Evolutionary conservation across 1,284 basidiomycete genomes (phyloP), one percentile per base, ranked within the genome.

Genomic region (Polyporus tsugae): DNA sequence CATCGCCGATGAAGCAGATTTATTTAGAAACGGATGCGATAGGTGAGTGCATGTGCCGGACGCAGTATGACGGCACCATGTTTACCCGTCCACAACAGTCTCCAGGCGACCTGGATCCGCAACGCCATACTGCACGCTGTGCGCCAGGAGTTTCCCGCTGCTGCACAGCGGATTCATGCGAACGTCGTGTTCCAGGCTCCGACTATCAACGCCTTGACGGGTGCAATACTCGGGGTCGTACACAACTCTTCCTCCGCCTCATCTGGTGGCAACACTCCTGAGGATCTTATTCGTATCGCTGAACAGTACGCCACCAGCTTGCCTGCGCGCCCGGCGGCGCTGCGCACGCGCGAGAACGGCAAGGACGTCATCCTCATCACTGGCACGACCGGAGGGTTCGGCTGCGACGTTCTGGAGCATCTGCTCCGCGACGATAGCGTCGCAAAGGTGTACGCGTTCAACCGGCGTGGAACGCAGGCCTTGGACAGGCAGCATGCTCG

Each of bases 1-100:
- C 2, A 39, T 78, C 1, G 44, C 59, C 1, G 79, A 82, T 63
- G 68, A 75, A 35, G 78, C 74, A 2, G 82, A 84, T 64, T 63
- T 84, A 7, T 84, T 84, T 73, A 76, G 76, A n/a, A 70, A 75
- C 38, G 82, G 82, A 4, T 79, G 81, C 42, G 82, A 84, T 68
- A 83, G 82, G 82, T 80, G n/a, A 11, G 63, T 60, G 74, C 22
- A 6, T 19, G 29, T 29, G 19, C 33, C 33, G 13, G 52, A 19
- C 52, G 80, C 11, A 9, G 72, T 70, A 55, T 29, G 7, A 29
- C 33, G 55, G 35, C 38, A 22, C 10, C 3, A 25, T 36, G 36
- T 19, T 29, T 29, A 55, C 29, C 52, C 46, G 22, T 11, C 17
- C 29, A 29, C 13, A 55, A 55, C 15, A 81, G 80, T 67, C 70